Evolutionary conservation across 805 yeast species (phyloP).

Genomic region (Wickerhamomyces ciferrii): DNA sequence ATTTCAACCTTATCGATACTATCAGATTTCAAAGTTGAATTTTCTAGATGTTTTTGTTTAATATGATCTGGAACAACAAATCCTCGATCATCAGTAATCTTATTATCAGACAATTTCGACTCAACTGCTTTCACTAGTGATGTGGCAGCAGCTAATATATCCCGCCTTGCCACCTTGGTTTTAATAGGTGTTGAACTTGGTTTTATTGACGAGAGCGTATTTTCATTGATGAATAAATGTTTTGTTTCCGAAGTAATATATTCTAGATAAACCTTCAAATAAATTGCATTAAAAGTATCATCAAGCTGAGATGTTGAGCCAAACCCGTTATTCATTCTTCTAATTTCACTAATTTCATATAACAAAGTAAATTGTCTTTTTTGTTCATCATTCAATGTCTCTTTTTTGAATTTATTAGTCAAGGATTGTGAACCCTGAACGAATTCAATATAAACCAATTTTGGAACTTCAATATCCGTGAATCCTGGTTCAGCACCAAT

Average conservation of each 20-base stretch:
- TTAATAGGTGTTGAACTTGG: conserved; percentile 23
- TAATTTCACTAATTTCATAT: conserved; percentile 50
- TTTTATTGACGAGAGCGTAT: background rate
- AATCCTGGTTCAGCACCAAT: conserved; percentile 37
- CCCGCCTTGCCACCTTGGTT: conserved; percentile 42
- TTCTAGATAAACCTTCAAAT: conserved; percentile 39
- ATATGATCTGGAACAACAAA: conserved; percentile 7
- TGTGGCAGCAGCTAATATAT: conserved; percentile 32
- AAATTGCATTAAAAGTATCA: conserved; percentile 63
- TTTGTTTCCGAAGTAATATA: conserved; percentile 1
- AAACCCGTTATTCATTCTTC: conserved; percentile 73
- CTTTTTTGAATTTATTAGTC: conserved; percentile 16
- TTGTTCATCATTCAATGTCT: conserved; percentile 32
- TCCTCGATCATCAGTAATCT: conserved; percentile 9
- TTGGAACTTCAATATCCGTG: conserved; percentile 47
- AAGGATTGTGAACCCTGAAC: conserved; percentile 30
- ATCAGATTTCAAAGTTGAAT: background rate
- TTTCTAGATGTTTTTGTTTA: conserved; percentile 2
- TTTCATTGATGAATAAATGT: conserved; percentile 5
- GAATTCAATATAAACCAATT: conserved; percentile 39
- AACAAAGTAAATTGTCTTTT: conserved; percentile 38
- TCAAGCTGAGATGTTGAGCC: conserved; percentile 75
- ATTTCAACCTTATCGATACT: background rate
- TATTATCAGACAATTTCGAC: conserved; percentile 5
- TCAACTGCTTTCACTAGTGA: conserved; percentile 13